Evolutionary conservation across 345 rosid species (phyloP), one percentile per base, ranked within the genome.

Genomic region (Cardamine occulta): DNA sequence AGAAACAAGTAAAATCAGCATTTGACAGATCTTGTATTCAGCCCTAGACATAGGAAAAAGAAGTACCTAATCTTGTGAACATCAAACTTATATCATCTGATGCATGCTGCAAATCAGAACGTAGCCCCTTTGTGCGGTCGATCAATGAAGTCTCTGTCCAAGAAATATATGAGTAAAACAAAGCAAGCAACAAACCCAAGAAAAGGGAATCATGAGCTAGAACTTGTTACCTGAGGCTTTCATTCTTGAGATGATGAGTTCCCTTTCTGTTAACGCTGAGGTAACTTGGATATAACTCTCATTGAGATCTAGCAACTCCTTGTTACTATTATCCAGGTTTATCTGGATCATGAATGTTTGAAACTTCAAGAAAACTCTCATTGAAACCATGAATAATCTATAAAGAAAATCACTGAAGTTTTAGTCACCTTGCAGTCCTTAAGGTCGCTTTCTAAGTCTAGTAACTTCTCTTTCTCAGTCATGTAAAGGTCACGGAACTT

Each of bases 71-170:
- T 91, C 81, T 88, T 68, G 84, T 70, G 68, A 85, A 86, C 63
- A 94, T 68, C 19, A 79, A 90, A 85, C 73, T 83, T 81, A 94
- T 80, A 81, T 91, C 95, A 14, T 86, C 85, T 55, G 97, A 91
- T 19, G 98, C 97, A 81, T 81, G 79, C 72, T 86, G 89, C 84
- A 94, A 82, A 78, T 88, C 96, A 68, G 77, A 54, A 32, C 88
- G 81, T 64, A 91, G 47, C 72, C 85, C 92, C 83, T 88, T 90
- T 63, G 93, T 89, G 15, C 82, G 79, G 51, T 84, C 85, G 66
- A 89, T 77, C 70, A 93, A 78, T 51, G 87, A 74, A 54, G 76
- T 83, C 84, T 90, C 97, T 91, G 89, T 72, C 75, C 44, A 56
- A 64, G 7, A 39, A 45, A 18, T 63, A 42, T n/a, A 24, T 77